Percentiles rank a stretch among this genome's conserved stretches.
These are phyloP conservation scores for Solanum hybrid DNA, from an alignment of 305 asterid genomes.

Conservation along the genomic window DNA sequence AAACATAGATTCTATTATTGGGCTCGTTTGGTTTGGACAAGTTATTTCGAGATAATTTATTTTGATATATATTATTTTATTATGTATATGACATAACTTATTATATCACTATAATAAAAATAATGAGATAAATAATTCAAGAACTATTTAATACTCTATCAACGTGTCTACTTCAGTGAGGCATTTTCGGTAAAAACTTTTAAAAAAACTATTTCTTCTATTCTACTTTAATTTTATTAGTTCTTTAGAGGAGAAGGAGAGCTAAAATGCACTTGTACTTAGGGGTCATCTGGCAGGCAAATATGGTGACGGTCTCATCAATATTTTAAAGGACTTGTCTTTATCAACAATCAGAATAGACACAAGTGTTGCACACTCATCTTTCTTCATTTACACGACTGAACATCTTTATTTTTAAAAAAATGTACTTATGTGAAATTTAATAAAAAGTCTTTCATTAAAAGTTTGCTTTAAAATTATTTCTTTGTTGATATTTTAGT, in stretches of 20 bases:
- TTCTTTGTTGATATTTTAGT: background rate
- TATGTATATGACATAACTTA: background rate
- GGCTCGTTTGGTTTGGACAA: background rate
- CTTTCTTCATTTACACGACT: background rate
- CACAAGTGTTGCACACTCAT: background rate
- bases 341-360: background rate
- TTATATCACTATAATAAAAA: no score
- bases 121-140: background rate
- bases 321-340: background rate
- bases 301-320: background rate
- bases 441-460: background rate
- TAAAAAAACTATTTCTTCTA: background rate
- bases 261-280: background rate
- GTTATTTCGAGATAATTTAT: no score
- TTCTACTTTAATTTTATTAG: background rate
- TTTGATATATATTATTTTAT: no score
- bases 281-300: background rate
- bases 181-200: background rate
- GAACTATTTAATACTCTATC: no score
- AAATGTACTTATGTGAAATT: background rate
- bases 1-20: background rate
- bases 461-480: background rate
- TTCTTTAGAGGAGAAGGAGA: background rate
- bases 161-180: background rate
- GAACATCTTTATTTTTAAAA: background rate